Evolutionary conservation across 164 flowering plant species (phyloP).

Genomic region (Hamamelis virginiana): DNA sequence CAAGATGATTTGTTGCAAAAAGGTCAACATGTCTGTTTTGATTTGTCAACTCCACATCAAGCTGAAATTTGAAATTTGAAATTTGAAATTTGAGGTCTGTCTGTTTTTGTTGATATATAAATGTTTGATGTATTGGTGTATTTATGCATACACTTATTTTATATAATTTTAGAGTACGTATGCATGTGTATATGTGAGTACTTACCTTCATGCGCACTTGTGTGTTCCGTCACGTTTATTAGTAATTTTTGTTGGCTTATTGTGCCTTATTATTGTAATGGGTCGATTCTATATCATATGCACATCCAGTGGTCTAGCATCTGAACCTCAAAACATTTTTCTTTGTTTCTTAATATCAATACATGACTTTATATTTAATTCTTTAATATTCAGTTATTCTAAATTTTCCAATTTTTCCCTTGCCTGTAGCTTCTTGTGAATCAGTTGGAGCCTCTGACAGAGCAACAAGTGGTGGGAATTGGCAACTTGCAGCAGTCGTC

Average conservation of each 20-base stretch:
- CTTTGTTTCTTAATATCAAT: neutral
- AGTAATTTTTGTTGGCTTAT: too few species aligned
- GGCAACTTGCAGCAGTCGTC: conserved; percentile 51
- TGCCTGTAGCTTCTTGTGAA: conserved; percentile 40
- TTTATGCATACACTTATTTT: too few species aligned
- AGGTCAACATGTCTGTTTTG: neutral
- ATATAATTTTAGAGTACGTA: too few species aligned
- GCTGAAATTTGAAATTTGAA: too few species aligned
- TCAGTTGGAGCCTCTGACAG: conserved; percentile 54
- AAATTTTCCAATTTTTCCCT: neutral
- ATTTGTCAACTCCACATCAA: too few species aligned
- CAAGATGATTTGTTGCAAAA: neutral
- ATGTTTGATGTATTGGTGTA: too few species aligned
- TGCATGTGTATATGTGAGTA: too few species aligned
- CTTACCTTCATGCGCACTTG: neutral
- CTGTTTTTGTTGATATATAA: too few species aligned
- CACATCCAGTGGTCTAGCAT: neutral
- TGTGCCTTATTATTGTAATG: neutral
- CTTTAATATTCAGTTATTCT: neutral
- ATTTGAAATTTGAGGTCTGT: too few species aligned
- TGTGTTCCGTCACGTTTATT: too few species aligned
- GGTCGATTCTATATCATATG: neutral
- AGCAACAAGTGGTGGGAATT: conserved; percentile 42
- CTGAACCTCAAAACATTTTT: neutral
- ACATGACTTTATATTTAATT: neutral